A percentile compares a stretch with the other conserved stretches of the same genome.
Evolutionary conservation across 805 yeast species (phyloP).

Genomic region (Jamesozyma spencerorum): DNA sequence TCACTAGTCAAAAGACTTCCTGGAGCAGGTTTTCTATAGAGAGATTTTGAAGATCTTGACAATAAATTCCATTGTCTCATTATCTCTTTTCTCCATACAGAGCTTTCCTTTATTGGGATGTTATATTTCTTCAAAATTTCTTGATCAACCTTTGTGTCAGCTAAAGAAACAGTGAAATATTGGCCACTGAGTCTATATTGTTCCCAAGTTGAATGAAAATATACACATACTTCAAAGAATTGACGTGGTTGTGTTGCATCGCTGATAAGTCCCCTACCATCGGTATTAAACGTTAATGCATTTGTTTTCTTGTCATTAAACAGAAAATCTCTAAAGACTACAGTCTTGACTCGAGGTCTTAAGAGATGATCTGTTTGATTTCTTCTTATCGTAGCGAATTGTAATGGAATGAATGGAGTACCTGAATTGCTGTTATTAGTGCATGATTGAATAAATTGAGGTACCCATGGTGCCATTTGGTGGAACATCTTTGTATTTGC

Average conservation of each 20-base stretch:
- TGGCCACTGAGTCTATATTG: slow-evolving; percentile 69
- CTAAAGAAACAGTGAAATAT: slow-evolving; percentile 38
- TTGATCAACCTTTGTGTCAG: slow-evolving; percentile 5
- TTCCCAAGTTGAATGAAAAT: slow-evolving; percentile 50
- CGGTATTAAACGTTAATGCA: slow-evolving; percentile 61
- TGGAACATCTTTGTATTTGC: slow-evolving; percentile 14
- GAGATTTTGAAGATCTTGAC: slow-evolving; percentile 50
- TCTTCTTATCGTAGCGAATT: slow-evolving; percentile 49
- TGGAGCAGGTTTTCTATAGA: slow-evolving; percentile 68
- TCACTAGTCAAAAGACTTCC: slow-evolving; percentile 49
- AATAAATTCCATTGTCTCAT: slow-evolving; percentile 52
- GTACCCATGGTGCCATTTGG: slow-evolving; percentile 71
- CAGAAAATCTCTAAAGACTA: slow-evolving; percentile 65
- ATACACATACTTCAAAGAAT: slow-evolving; percentile 66
- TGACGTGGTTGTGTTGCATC: slow-evolving; percentile 42
- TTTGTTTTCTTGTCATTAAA: slow-evolving; percentile 62
- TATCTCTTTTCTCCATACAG: slow-evolving; percentile 62
- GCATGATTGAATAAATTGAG: slow-evolving; percentile 47
- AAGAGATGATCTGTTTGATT: slow-evolving; percentile 37
- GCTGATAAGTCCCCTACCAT: slow-evolving; percentile 57
- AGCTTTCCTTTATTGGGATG: slow-evolving; percentile 1
- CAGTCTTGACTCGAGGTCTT: slow-evolving; percentile 61
- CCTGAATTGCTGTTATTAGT: slow-evolving; percentile 33
- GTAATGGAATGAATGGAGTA: slow-evolving; percentile 49
- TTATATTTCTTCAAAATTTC: slow-evolving; percentile 3